Percentiles rank a stretch among this genome's conserved stretches.
phyloP scores from a whole-genome alignment of 306 rosid genomes.

The Fagus sylvatica region DNA sequence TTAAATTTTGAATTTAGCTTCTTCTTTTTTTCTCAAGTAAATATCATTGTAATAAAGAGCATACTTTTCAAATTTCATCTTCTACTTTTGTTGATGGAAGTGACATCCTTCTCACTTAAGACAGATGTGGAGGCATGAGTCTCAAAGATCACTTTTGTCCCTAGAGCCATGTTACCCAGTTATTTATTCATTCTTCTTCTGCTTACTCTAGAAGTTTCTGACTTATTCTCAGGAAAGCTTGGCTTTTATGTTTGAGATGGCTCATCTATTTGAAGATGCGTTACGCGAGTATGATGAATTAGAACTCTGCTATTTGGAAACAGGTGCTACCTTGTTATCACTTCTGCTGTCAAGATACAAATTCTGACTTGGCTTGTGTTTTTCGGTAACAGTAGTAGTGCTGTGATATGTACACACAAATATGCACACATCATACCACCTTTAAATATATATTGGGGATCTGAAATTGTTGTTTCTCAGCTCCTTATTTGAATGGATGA shows the following conservation, averaged over 20 bases:
- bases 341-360: constrained; percentile 30
- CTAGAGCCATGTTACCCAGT: constrained; percentile 19
- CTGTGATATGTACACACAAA: not conserved
- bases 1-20: not conserved
- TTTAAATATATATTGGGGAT: not conserved
- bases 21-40: not conserved
- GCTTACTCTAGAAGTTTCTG: constrained; percentile 30
- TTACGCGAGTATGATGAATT: constrained; percentile 93
- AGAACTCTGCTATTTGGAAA: constrained; percentile 93
- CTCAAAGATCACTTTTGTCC: constrained; percentile 11
- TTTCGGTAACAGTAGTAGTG: not conserved
- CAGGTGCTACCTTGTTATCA: constrained; percentile 56
- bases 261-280: constrained; percentile 95
- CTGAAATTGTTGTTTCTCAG: no score
- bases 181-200: constrained; percentile 11
- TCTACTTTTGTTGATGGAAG: constrained; percentile 10
- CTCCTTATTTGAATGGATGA: no score
- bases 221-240: constrained; percentile 80
- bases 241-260: constrained; percentile 99
- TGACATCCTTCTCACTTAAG: not conserved
- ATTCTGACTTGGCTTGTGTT: not conserved
- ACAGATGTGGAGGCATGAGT: not conserved
- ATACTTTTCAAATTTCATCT: not conserved
- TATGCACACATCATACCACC: not conserved
- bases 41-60: not conserved